Evolutionary conservation across 257 asterid genomes (phyloP).

Genomic region (Osmanthus fragrans): DNA sequence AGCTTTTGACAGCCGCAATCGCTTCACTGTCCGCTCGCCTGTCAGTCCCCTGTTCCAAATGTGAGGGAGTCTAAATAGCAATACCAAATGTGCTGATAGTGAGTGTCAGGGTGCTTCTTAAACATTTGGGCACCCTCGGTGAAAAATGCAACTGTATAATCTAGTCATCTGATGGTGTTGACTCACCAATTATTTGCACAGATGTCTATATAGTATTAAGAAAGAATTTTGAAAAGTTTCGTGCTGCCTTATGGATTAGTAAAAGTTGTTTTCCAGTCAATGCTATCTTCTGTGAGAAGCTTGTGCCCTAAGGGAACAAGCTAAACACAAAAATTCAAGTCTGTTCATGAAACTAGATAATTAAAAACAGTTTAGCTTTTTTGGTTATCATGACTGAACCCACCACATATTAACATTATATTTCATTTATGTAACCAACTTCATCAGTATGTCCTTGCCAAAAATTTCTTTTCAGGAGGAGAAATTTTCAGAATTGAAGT

Average conservation of each 20-base stretch:
- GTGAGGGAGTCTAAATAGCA: slow-evolving; percentile 14
- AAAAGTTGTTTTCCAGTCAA: not conserved
- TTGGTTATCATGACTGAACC: not conserved
- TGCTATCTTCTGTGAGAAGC: not conserved
- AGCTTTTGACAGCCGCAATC: slow-evolving; percentile 88
- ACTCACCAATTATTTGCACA: not conserved
- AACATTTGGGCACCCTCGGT: not conserved
- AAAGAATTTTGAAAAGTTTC: not conserved
- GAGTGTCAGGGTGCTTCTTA: not conserved
- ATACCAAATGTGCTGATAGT: not conserved
- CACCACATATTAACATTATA: not conserved
- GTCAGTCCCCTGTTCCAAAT: slow-evolving; percentile 64
- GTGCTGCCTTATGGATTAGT: not conserved
- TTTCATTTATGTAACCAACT: not conserved
- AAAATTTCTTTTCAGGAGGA: not conserved
- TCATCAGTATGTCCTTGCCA: not conserved
- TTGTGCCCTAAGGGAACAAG: not conserved
- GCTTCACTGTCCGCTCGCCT: slow-evolving; percentile 93
- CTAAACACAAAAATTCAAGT: not conserved
- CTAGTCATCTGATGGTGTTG: not conserved
- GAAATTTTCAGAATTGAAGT: not conserved
- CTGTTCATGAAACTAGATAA: not conserved
- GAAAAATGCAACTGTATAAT: not conserved
- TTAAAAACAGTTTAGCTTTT: not conserved
- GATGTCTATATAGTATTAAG: not conserved